Base-by-base conservation (phyloP, 140 eudicot genomes). In the Oenanthe javanica region DNA sequence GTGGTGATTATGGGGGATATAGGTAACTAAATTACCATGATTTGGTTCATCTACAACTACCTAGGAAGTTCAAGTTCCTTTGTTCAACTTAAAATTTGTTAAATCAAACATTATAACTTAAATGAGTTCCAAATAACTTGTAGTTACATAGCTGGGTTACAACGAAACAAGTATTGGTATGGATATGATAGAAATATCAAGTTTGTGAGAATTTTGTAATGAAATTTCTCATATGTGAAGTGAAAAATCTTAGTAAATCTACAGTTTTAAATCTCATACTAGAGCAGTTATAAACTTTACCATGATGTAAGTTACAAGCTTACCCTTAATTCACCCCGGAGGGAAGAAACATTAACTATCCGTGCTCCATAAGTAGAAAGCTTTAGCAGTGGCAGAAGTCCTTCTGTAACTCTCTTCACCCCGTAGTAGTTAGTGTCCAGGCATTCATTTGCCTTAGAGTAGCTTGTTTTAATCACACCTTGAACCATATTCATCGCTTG, bases 361-460 rank as follows among this genome's bases (percentile, higher is more conserved):
- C 97, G 88, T 75, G 87, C 96, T 55, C 96, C 98, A 11, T 70
- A 73, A 77, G 84, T 76, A 27, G 98, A 93, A 77, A 79, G 81
- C 70, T 88, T 80, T 25, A 94, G 89, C 73, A 88, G 84, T 31
- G 98, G 97, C 80, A 94, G 93, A 86, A 94, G 90, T 76, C 93
- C 96, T 85, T 81, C 87, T 13, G 88, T 91, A 38, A 90, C 84
- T 51, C 84, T 87, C 90, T 94, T 91, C 75, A 82, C 91, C 76
- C 97, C 98, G 61, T 88, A 90, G 86, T 94, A 94, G 79, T 94
- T 94, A 45, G 94, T 91, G 79, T 83, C 71, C 21, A 94, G 83
- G 83, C 97, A 91, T 80, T 86, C 91, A 79, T 85, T 87, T 54
- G 97, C 97, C n/a, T 42, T 79, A 21, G 90, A 89, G 15, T 83